Evolutionary conservation across 1,139 yeast genomes (phyloP).

Genomic region (Protomyces gravidus): DNA sequence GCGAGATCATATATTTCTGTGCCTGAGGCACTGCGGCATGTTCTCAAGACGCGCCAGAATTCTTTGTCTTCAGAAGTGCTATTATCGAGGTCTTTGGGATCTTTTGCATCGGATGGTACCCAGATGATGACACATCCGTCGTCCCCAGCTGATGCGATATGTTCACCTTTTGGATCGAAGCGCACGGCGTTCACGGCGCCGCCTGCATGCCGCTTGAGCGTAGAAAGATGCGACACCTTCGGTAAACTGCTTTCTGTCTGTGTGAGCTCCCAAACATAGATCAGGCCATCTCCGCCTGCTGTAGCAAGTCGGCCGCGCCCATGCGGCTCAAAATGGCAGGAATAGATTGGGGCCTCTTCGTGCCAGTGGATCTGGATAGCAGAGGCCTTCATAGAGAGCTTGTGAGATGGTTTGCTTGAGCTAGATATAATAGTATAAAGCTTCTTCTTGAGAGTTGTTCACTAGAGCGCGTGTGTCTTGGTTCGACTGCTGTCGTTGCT

Average conservation of each 20-base stretch:
- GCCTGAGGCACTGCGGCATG: constrained; percentile 53
- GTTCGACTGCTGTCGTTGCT: too few species aligned
- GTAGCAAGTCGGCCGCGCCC: constrained; percentile 54
- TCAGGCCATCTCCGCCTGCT: constrained; percentile 91
- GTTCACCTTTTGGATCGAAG: constrained; percentile 59
- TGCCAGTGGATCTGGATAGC: constrained; percentile 78
- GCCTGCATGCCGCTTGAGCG: constrained; percentile 81
- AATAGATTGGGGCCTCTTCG: constrained; percentile 75
- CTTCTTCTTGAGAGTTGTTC: too few species aligned
- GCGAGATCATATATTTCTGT: constrained; percentile 84
- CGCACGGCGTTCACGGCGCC: constrained; percentile 82
- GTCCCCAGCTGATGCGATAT: constrained; percentile 85
- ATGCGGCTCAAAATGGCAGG: constrained; percentile 69
- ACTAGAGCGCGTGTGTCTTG: too few species aligned
- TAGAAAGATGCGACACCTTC: constrained; percentile 61
- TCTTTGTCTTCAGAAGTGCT: constrained; percentile 57
- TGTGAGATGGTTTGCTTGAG: not conserved
- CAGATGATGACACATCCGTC: constrained; percentile 85
- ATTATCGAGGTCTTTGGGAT: constrained; percentile 35
- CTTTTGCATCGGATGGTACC: constrained; percentile 52
- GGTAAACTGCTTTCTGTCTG: constrained; percentile 35
- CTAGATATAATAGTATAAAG: too few species aligned
- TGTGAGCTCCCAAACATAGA: constrained; percentile 44
- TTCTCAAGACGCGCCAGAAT: constrained; percentile 59
- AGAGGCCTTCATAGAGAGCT: constrained; percentile 33